Percentiles rank a stretch among this genome's conserved stretches.
These are phyloP conservation scores for bread wheat (Triticum aestivum) DNA, from an alignment of 176 grass and related monocot species.

Conservation along the genomic window DNA sequence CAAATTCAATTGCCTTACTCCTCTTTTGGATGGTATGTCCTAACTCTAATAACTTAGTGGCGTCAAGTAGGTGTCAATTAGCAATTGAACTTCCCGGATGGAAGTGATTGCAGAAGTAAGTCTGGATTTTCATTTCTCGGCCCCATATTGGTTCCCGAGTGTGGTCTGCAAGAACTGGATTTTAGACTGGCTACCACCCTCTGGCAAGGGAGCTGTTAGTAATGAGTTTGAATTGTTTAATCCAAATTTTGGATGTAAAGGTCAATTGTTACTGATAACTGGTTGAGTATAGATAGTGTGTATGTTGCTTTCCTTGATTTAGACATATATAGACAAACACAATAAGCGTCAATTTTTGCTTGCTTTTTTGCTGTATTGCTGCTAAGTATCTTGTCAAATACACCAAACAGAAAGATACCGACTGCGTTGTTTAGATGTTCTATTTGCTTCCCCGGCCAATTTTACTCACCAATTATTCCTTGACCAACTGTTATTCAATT, in stretches of 20 bases:
- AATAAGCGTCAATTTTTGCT: neutral
- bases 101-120: neutral
- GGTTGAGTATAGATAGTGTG: neutral
- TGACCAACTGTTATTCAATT: neutral
- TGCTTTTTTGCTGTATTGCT: neutral
- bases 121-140: neutral
- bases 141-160: neutral
- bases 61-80: neutral
- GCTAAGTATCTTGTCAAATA: neutral
- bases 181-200: neutral
- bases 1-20: neutral
- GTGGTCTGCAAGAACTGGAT: neutral
- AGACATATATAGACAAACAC: neutral
- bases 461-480: neutral
- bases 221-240: neutral
- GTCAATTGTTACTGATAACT: neutral
- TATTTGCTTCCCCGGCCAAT: neutral
- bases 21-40: neutral
- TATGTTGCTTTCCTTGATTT: neutral
- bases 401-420: neutral
- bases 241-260: neutral
- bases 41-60: neutral
- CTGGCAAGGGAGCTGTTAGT: neutral
- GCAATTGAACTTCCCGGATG: neutral
- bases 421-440: neutral